Base-by-base conservation (phyloP, 2,329 filamentous ascomycete species). In the Exophiala sp. region DNA sequence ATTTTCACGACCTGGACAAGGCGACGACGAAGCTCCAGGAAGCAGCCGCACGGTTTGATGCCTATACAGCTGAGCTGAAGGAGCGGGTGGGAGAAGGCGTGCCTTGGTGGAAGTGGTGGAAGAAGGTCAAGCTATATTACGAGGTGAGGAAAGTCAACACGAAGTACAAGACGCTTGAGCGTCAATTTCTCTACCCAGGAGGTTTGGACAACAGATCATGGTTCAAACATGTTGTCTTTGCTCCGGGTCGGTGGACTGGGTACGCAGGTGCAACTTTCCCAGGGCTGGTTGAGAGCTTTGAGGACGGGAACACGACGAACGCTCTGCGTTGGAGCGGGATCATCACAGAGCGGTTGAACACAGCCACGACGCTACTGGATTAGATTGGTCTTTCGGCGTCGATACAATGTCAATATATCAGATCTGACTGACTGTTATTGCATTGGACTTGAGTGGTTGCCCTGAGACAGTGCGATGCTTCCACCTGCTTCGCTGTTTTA, bases 221-320 rank as follows among this genome's bases (percentile, higher is more conserved):
- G 91, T 97, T 92, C 75, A 96, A 96, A 75, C 92, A 96, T 65
- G 87, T 96, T 2, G 87, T 96, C 1, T 96, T 95, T 71, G 91
- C 91, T 1, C 91, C 91, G 0, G 91, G 91, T 0, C 69, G 92
- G 44, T 95, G 91, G 90, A 96, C 90, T 0, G 91, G 91, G 0
- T 96, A 96, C 70, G 77, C 90, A 0, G 91, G 91, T 2, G 83
- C 80, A 3, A 84, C 83, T 7, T 86, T 82, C 62, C 83, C 84
- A 1, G 82, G 83, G 1, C 69, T 86, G n/a, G 78, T 84, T 4
- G 83, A 86, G 67, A 80, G 77, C 47, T 72, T 86, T 43, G 80
- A 84, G 24, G 77, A 73, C 41, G 68, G 69, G 1, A 73, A 81
- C 66, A 47, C 69, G 53, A 65, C 65, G 5, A 77, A 75, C 55